Conservation (phyloP, 1,284 basidiomycete species). For the Trichosporon faecale region DNA sequence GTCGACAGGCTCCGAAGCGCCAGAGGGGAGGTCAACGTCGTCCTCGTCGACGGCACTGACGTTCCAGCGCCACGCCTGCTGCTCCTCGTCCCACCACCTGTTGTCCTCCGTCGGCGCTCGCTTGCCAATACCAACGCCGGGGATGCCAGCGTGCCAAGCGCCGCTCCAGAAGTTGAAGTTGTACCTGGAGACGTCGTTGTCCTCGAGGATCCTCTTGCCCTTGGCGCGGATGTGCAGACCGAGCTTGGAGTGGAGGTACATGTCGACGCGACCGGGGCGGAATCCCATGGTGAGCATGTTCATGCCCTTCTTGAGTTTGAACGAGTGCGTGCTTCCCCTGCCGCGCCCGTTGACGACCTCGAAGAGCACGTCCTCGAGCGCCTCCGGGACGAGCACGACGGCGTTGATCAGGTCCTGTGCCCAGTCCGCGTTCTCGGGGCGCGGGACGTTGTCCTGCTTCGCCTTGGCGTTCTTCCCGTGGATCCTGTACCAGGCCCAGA, state of each 20-base stretch:
- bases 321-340: slow-evolving; percentile 1
- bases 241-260: slow-evolving; percentile 28
- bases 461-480: slow-evolving; percentile 30
- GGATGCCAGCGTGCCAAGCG: slow-evolving; percentile 23
- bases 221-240: slow-evolving; percentile 32
- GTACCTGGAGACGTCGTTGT: slow-evolving; percentile 25
- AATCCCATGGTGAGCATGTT: slow-evolving; percentile 38
- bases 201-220: slow-evolving; percentile 30
- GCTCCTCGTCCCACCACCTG: slow-evolving; percentile 1
- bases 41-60: not conserved
- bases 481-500: slow-evolving; percentile 48
- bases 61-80: slow-evolving; percentile 1
- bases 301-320: slow-evolving; percentile 23
- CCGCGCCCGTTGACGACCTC: slow-evolving; percentile 27
- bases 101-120: not conserved
- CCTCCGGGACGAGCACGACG: slow-evolving; percentile 28
- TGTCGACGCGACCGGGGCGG: slow-evolving; percentile 36
- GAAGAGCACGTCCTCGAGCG: slow-evolving; percentile 19
- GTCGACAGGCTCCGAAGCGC: not conserved
- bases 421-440: slow-evolving; percentile 44
- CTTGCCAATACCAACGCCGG: not conserved
- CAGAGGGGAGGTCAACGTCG: not conserved
- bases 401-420: slow-evolving; percentile 49
- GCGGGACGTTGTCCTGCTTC: slow-evolving; percentile 34
- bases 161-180: slow-evolving; percentile 53